Evolutionary conservation across 768 basidiomycete species (phyloP).

Genomic region (Sporobolomyces phaffii): DNA sequence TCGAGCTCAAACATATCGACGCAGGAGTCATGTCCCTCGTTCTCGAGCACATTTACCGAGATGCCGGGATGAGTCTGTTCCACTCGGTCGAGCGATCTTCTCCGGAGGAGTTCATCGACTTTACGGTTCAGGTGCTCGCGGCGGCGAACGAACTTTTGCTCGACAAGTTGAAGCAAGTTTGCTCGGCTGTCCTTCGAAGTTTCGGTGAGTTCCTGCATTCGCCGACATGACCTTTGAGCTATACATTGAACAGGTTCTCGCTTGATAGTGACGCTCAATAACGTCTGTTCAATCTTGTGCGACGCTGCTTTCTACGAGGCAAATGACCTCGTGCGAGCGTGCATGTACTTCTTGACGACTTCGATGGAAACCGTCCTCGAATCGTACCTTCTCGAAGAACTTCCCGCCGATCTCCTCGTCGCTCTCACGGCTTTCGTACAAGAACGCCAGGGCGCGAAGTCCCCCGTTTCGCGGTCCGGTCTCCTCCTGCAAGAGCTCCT

Average conservation of each 20-base stretch:
- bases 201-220: conserved; percentile 30
- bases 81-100: conserved; percentile 62
- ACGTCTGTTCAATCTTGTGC: conserved; percentile 69
- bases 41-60: conserved; percentile 69
- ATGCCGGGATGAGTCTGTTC: conserved; percentile 60
- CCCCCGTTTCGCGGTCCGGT: conserved; percentile 61
- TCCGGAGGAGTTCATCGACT: conserved; percentile 71
- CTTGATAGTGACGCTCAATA: conserved; percentile 61
- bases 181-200: conserved; percentile 61
- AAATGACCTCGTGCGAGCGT: conserved; percentile 60
- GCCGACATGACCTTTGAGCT: no score
- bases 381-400: conserved; percentile 67
- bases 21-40: conserved; percentile 73
- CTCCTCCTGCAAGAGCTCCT: conserved; percentile 55
- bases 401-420: conserved; percentile 60
- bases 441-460: conserved; percentile 59
- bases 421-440: conserved; percentile 60
- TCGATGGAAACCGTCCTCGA: conserved; percentile 87
- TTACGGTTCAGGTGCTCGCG: conserved; percentile 78
- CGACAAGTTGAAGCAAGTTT: conserved; percentile 74
- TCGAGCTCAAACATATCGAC: conserved; percentile 65
- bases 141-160: conserved; percentile 85
- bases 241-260: background rate
- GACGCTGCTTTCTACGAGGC: conserved; percentile 78
- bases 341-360: conserved; percentile 66